Percentiles rank a stretch among this genome's conserved stretches.
phyloP scores from a whole-genome alignment of 225 moss, liverwort and hornwort genomes.

The Pleurozium schreberi region DNA sequence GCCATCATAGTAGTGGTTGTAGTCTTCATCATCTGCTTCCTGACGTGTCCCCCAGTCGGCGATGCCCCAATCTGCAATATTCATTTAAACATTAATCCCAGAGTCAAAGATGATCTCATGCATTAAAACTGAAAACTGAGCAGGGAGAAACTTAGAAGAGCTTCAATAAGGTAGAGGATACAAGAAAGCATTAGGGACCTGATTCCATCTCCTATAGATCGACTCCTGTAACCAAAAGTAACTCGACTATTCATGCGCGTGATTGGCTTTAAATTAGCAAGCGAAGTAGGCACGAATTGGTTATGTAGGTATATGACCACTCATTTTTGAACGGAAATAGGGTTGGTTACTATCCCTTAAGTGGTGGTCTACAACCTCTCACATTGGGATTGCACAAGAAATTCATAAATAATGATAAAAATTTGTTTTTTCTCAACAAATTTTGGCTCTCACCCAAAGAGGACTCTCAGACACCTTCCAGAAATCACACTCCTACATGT shows the following conservation, averaged over 20 bases:
- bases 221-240: neutral
- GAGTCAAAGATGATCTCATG: neutral
- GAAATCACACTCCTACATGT: neutral
- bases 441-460: neutral
- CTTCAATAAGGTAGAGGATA: neutral
- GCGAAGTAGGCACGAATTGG: neutral
- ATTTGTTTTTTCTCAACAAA: neutral
- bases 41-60: neutral
- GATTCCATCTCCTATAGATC: neutral
- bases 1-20: slow-evolving; percentile 12
- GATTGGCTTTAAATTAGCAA: neutral
- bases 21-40: slow-evolving; percentile 14
- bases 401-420: neutral
- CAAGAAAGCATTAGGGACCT: neutral
- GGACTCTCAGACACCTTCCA: neutral
- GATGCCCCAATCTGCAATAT: slow-evolving; percentile 12
- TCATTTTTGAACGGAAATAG: neutral
- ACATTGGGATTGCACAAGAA: neutral
- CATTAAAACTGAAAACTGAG: neutral
- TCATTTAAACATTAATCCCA: neutral
- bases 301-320: neutral
- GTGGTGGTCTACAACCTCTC: neutral
- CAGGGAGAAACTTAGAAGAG: neutral
- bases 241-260: neutral
- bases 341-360: neutral